Evolutionary conservation across 257 asterid genomes (phyloP).

Genomic region (Rauvolfia tetraphylla): DNA sequence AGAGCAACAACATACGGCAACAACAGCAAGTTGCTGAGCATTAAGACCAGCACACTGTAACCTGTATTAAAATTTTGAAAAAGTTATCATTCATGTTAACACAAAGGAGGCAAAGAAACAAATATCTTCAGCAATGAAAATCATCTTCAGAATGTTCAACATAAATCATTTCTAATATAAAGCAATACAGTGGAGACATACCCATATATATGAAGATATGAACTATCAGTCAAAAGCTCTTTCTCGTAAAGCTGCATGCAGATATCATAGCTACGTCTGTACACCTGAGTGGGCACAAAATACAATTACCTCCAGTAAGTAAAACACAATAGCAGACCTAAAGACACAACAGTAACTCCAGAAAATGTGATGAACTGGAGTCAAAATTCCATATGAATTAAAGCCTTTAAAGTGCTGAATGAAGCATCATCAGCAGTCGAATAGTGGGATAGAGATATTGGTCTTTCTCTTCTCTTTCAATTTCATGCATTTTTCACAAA

Average conservation of each 20-base stretch:
- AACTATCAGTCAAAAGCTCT: conserved; percentile 81
- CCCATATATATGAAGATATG: conserved; percentile 91
- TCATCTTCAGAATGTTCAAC: background rate
- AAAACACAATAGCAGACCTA: background rate
- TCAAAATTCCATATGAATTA: background rate
- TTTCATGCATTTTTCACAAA: background rate
- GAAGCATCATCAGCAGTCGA: background rate
- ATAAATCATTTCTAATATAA: background rate
- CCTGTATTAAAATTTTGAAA: conserved; percentile 41
- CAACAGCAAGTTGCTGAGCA: conserved; percentile 91
- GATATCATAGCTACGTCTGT: conserved; percentile 81
- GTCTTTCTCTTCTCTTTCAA: background rate
- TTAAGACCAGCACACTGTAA: conserved; percentile 69
- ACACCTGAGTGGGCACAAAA: conserved; percentile 50
- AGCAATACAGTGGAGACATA: conserved; percentile 25
- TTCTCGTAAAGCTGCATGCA: conserved; percentile 88
- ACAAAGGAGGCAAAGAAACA: conserved; percentile 13
- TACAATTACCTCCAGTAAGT: background rate
- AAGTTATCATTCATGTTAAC: conserved; percentile 14
- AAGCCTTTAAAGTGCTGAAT: background rate
- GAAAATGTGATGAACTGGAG: background rate
- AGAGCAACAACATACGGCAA: conserved; percentile 59
- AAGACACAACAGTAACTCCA: background rate
- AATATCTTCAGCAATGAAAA: background rate
- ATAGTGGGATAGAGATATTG: background rate